phyloP scores from a whole-genome alignment of 2,329 filamentous ascomycete species.

The Paraphoma sp. region DNA sequence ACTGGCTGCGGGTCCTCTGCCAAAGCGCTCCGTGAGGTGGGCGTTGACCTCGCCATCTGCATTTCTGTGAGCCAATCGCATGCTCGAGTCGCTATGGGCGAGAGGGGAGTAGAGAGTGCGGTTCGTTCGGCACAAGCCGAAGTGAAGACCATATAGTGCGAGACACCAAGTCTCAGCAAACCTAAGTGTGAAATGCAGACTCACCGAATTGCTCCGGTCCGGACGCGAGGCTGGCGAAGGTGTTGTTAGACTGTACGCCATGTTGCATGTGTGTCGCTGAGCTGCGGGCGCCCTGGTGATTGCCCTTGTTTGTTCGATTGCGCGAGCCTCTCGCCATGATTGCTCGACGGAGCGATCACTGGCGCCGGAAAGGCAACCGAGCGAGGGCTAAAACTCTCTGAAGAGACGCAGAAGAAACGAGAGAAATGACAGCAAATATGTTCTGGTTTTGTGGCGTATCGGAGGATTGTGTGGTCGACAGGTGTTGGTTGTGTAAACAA shows the following conservation, averaged over 20 bases:
- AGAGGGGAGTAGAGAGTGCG: background rate
- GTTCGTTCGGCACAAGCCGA: background rate
- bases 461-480: background rate
- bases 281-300: slow-evolving; percentile 5
- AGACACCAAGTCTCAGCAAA: background rate
- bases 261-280: background rate
- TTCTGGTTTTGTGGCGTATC: background rate
- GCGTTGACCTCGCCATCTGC: slow-evolving; percentile 26
- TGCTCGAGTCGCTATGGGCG: background rate
- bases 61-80: slow-evolving; percentile 6
- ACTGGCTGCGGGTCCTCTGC: background rate
- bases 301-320: slow-evolving; percentile 3
- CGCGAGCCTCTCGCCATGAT: slow-evolving; percentile 16
- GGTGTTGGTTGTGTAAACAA: background rate
- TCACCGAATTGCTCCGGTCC: slow-evolving; percentile 7
- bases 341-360: background rate
- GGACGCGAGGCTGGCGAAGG: slow-evolving; percentile 10
- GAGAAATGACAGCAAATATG: background rate
- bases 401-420: background rate
- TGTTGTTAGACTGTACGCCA: slow-evolving; percentile 9
- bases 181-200: background rate
- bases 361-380: background rate
- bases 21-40: slow-evolving; percentile 22
- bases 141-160: background rate
- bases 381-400: background rate